Conservation (phyloP, 73 alveolate genomes). For the Tetrahymena thermophila region DNA sequence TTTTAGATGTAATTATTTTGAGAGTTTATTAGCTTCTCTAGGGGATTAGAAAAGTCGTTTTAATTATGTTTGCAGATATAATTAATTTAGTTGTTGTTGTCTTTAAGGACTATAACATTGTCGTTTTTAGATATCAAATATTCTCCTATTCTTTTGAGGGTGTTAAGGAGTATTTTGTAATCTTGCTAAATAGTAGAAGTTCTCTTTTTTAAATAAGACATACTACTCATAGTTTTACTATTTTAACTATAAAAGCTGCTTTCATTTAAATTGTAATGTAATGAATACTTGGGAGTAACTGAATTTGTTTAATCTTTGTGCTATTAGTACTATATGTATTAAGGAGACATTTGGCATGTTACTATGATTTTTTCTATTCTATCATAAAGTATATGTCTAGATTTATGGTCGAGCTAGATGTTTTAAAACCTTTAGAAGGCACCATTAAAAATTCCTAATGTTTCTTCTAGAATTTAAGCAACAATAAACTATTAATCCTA, state of each 20-base stretch:
- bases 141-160: neutral
- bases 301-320: neutral
- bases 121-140: neutral
- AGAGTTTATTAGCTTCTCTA: neutral
- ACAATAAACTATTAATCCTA: neutral
- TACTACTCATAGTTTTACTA: neutral
- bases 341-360: neutral
- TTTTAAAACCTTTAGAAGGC: neutral
- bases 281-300: neutral
- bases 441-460: neutral
- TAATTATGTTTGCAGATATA: neutral
- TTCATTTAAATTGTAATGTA: neutral
- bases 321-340: neutral
- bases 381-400: neutral
- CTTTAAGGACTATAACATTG: neutral
- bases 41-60: neutral
- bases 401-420: neutral
- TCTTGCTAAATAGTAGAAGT: neutral
- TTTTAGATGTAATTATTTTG: neutral
- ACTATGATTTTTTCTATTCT: neutral
- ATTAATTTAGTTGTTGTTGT: neutral
- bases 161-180: neutral
- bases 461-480: neutral
- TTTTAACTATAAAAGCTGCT: neutral
- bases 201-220: neutral